These are phyloP conservation scores for Starmerella khaoyaiensis DNA, from an alignment of 805 yeast genomes.

Conservation along the genomic window DNA sequence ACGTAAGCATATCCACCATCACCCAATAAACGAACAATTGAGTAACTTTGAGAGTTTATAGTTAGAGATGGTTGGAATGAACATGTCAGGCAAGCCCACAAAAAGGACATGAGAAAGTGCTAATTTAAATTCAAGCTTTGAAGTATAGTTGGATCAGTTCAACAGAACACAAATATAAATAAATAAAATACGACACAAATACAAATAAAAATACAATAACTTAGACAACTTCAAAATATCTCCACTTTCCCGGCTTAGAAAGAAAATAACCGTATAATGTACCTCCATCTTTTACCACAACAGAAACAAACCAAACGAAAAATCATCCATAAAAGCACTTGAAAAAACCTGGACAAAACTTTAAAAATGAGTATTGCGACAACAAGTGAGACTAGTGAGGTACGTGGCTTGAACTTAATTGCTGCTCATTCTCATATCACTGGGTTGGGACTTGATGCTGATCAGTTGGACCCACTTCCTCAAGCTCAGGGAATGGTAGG, in stretches of 20 bases:
- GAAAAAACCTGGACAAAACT: too few species aligned
- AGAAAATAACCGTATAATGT: neutral
- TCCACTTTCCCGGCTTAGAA: neutral
- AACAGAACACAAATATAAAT: neutral
- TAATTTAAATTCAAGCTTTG: neutral
- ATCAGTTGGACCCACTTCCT: constrained; percentile 67
- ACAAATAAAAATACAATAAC: too few species aligned
- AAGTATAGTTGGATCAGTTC: neutral
- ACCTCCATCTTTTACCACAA: neutral
- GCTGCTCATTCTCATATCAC: constrained; percentile 98
- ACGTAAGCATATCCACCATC: constrained; percentile 87
- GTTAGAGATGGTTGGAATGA: constrained; percentile 40
- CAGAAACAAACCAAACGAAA: neutral
- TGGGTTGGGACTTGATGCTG: constrained; percentile 86
- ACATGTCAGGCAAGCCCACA: constrained; percentile 30
- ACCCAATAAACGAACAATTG: constrained; percentile 59
- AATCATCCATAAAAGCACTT: too few species aligned
- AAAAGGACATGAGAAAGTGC: neutral
- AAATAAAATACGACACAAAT: too few species aligned
- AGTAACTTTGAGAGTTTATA: constrained; percentile 50
- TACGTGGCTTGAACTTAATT: constrained; percentile 58
- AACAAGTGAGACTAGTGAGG: constrained; percentile 32
- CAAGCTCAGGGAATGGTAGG: constrained; percentile 95
- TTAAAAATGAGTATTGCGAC: constrained; percentile 29
- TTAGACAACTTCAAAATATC: too few species aligned